A percentile compares a stretch with the other conserved stretches of the same genome.
Evolutionary conservation across 768 basidiomycete species (phyloP).

Genomic region (Podaxis sp.): DNA sequence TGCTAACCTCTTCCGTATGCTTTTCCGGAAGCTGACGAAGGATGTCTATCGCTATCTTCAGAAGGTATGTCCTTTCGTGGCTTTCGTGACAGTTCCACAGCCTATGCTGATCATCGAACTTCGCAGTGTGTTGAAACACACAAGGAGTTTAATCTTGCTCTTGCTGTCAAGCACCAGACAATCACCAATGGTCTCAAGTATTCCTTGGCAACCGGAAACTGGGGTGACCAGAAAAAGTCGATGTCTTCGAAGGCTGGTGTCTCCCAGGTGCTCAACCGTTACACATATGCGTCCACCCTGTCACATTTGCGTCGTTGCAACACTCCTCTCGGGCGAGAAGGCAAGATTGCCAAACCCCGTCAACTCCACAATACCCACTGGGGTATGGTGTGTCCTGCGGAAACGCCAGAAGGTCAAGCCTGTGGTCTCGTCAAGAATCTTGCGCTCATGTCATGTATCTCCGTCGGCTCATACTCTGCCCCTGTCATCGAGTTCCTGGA

Average conservation of each 20-base stretch:
- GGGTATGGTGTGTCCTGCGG: slow-evolving; percentile 99
- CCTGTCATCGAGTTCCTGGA: slow-evolving; percentile 98
- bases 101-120: slow-evolving; percentile 3
- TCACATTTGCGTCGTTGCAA: slow-evolving; percentile 98
- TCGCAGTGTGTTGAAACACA: slow-evolving; percentile 91
- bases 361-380: slow-evolving; percentile 99
- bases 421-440: slow-evolving; percentile 99
- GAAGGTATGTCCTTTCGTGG: slow-evolving; percentile 58
- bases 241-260: slow-evolving; percentile 99
- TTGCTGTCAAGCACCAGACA: slow-evolving; percentile 94
- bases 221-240: slow-evolving; percentile 99
- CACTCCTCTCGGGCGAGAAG: slow-evolving; percentile 96
- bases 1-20: slow-evolving; percentile 96
- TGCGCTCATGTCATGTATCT: slow-evolving; percentile 96
- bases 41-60: slow-evolving; percentile 97
- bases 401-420: slow-evolving; percentile 99
- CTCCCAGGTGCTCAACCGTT: slow-evolving; percentile 97
- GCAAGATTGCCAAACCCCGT: slow-evolving; percentile 98
- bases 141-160: slow-evolving; percentile 88
- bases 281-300: slow-evolving; percentile 97
- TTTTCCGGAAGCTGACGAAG: slow-evolving; percentile 94
- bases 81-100: background rate
- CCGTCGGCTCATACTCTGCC: slow-evolving; percentile 93
- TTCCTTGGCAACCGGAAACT: slow-evolving; percentile 97
- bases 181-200: slow-evolving; percentile 99